Conservation (phyloP, 371 early-diverging fungal genomes). For the Circinella umbellata region DNA sequence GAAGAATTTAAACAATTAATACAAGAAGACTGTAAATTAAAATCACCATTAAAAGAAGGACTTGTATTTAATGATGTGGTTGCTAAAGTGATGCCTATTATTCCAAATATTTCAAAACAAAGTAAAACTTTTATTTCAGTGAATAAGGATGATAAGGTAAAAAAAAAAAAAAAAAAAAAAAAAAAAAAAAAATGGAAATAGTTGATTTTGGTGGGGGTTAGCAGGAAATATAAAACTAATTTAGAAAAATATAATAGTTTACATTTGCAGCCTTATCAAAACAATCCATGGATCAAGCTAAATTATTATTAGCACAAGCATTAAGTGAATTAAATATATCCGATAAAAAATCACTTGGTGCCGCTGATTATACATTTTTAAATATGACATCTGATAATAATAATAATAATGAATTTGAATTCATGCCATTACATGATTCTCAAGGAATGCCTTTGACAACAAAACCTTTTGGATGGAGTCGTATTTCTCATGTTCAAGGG, state of each 20-base stretch:
- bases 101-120: constrained; percentile 26
- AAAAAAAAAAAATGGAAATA: no score
- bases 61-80: not conserved
- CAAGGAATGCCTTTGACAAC: constrained; percentile 31
- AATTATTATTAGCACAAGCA: constrained; percentile 23
- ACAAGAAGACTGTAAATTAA: not conserved
- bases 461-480: constrained; percentile 36
- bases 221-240: not conserved
- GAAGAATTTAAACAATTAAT: not conserved
- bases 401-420: constrained; percentile 1
- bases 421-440: constrained; percentile 39
- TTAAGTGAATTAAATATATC: constrained; percentile 34
- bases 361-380: constrained; percentile 26
- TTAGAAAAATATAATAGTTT: constrained; percentile 20
- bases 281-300: constrained; percentile 29
- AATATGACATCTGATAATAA: not conserved
- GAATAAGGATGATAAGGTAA: constrained; percentile 27
- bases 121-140: constrained; percentile 30
- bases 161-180: not conserved
- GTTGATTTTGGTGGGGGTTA: no score
- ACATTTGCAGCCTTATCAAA: constrained; percentile 25
- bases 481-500: constrained; percentile 6
- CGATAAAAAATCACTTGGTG: constrained; percentile 22
- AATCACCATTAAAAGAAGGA: not conserved
- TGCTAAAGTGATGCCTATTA: not conserved